Percentiles rank a stretch among this genome's conserved stretches.
These are phyloP conservation scores for Boletus huronensis DNA, from an alignment of 768 basidiomycete genomes.

Conservation along the genomic window DNA sequence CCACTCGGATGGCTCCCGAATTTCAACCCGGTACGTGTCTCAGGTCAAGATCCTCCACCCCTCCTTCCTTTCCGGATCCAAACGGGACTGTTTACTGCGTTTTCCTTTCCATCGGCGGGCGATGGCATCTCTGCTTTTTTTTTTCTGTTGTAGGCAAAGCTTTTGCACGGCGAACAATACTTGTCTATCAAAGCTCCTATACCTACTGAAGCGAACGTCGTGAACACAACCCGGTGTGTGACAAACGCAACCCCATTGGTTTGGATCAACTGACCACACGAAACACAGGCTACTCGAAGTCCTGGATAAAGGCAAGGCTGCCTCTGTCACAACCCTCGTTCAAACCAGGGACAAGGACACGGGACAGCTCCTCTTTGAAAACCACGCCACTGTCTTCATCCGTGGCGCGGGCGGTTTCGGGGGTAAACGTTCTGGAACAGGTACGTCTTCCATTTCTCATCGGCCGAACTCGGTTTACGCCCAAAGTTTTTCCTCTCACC, in stretches of 20 bases:
- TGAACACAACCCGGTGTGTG: constrained; percentile 64
- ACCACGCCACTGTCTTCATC: constrained; percentile 87
- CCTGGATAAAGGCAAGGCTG: constrained; percentile 90
- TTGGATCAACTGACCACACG: constrained; percentile 8
- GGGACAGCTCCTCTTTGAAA: constrained; percentile 85
- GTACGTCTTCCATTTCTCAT: constrained; percentile 39
- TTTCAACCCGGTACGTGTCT: constrained; percentile 77
- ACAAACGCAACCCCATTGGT: constrained; percentile 14
- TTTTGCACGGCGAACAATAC: constrained; percentile 98
- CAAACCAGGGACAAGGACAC: constrained; percentile 77
- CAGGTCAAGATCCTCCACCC: neutral
- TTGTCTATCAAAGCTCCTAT: constrained; percentile 82
- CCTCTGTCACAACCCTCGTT: constrained; percentile 76
- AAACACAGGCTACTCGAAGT: constrained; percentile 67
- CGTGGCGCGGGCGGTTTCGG: constrained; percentile 96
- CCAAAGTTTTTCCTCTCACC: neutral
- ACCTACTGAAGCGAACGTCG: constrained; percentile 77
- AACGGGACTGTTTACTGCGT: neutral
- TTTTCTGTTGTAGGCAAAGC: constrained; percentile 61
- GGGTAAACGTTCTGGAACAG: constrained; percentile 79
- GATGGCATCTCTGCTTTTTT: neutral
- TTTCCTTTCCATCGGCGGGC: neutral
- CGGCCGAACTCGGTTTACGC: constrained; percentile 1
- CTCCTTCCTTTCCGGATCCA: neutral
- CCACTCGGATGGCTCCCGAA: constrained; percentile 89